Conservation (phyloP, 331 rosid genomes). For the Malus hybrid region DNA sequence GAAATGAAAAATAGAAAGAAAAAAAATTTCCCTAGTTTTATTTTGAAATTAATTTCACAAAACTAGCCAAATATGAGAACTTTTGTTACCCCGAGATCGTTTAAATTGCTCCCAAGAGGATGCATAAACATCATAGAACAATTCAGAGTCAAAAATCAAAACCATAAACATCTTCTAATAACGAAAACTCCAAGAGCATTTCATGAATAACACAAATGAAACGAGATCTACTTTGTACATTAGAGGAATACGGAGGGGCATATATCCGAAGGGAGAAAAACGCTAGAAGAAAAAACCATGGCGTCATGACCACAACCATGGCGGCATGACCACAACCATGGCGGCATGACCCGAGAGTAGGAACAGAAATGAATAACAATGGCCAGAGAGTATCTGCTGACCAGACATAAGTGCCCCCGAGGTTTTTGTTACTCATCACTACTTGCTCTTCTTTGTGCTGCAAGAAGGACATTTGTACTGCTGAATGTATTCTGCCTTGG, state of each 20-base stretch:
- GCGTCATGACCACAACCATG: too few relatives aligned
- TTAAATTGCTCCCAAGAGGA: background rate
- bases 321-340: background rate
- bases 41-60: background rate
- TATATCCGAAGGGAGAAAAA: background rate
- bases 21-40: too few relatives aligned
- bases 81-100: background rate
- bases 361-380: background rate
- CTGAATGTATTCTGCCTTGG: slow-evolving; percentile 43
- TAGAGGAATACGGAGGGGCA: background rate
- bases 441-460: slow-evolving; percentile 37
- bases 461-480: slow-evolving; percentile 54
- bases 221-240: background rate
- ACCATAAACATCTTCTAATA: background rate
- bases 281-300: too few relatives aligned
- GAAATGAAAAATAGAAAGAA: too few relatives aligned
- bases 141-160: background rate
- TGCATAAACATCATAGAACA: background rate
- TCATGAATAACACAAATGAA: background rate
- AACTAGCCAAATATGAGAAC: background rate
- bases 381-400: background rate
- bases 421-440: slow-evolving; percentile 6
- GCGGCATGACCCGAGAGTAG: background rate
- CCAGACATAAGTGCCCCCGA: slow-evolving; percentile 1
- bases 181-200: background rate